Percentiles rank a stretch among this genome's conserved stretches.
phyloP scores from a whole-genome alignment of 441 rosid genomes.

The Biscutella laevigata region DNA sequence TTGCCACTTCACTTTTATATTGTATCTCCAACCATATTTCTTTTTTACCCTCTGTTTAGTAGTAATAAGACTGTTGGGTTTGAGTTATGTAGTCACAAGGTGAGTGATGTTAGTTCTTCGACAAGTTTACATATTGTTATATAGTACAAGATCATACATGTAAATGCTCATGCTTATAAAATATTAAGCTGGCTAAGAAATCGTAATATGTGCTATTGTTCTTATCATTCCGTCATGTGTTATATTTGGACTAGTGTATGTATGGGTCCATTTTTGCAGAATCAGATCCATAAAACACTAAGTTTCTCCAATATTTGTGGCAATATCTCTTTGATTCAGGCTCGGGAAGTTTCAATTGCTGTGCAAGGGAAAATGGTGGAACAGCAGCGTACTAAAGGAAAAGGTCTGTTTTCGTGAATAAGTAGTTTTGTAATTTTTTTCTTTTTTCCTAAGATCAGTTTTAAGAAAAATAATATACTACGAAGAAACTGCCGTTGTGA shows the following conservation, averaged over 20 bases:
- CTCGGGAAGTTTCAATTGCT: slow-evolving; percentile 89
- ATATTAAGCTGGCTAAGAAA: slow-evolving; percentile 3
- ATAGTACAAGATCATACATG: background rate
- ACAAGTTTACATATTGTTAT: slow-evolving; percentile 4
- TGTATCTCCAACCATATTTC: slow-evolving; percentile 5
- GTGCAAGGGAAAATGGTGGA: slow-evolving; percentile 90
- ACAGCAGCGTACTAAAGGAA: slow-evolving; percentile 88
- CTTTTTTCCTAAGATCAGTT: background rate
- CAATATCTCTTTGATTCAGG: slow-evolving; percentile 39
- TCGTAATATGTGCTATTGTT: too few relatives aligned
- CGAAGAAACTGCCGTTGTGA: background rate
- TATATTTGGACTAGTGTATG: background rate
- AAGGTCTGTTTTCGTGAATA: slow-evolving; percentile 43
- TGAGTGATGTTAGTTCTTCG: slow-evolving; percentile 5
- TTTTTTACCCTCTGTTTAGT: background rate
- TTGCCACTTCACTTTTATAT: background rate
- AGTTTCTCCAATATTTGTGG: slow-evolving; percentile 6
- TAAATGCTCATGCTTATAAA: background rate
- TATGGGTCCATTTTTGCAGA: slow-evolving; percentile 2
- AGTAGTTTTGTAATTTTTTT: background rate
- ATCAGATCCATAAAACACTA: background rate
- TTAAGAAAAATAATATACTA: background rate
- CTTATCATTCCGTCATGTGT: too few relatives aligned
- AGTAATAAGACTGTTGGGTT: slow-evolving; percentile 1
- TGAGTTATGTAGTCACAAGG: slow-evolving; percentile 2